Evolutionary conservation across 2,329 filamentous ascomycete genomes (phyloP).

Genomic region (Curvularia sp.): DNA sequence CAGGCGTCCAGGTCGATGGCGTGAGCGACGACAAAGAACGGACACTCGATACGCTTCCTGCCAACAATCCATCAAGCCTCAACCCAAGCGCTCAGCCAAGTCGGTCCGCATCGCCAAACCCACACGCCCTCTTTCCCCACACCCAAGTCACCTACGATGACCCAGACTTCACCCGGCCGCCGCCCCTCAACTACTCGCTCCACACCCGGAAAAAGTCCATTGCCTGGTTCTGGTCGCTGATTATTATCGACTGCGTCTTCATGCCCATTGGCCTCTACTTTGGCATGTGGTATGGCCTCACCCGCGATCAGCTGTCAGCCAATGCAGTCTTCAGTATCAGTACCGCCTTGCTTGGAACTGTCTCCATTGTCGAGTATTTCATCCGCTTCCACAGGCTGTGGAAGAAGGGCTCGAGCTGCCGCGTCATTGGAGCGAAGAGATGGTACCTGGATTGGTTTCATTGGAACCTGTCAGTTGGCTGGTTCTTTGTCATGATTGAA

Average conservation of each 20-base stretch:
- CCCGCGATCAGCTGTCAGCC: conserved; percentile 53
- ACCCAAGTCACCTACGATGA: conserved; percentile 52
- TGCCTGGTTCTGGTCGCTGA: conserved; percentile 65
- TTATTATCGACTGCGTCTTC: conserved; percentile 64
- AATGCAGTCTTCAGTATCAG: conserved; percentile 63
- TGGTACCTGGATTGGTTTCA: conserved; percentile 63
- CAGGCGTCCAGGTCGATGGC: conserved; percentile 29
- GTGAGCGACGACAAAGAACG: conserved; percentile 26
- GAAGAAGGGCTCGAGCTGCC: conserved; percentile 60
- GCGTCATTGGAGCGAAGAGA: conserved; percentile 58
- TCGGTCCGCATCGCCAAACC: conserved; percentile 39
- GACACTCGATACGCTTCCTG: conserved; percentile 20
- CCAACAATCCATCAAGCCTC: conserved; percentile 15
- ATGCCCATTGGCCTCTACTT: conserved; percentile 68
- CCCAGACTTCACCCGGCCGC: conserved; percentile 53
- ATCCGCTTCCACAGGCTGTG: conserved; percentile 58
- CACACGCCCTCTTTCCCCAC: conserved; percentile 48
- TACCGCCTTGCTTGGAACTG: conserved; percentile 60
- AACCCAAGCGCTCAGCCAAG: conserved; percentile 32
- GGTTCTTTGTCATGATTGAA: conserved; percentile 64
- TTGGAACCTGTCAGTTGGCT: conserved; percentile 63
- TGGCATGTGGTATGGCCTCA: conserved; percentile 64
- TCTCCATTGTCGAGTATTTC: conserved; percentile 63
- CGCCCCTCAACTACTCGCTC: conserved; percentile 64
- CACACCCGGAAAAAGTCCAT: conserved; percentile 63